Evolutionary conservation across 2,329 filamentous ascomycete genomes (phyloP).

Genomic region (Colletotrichum truncatum): DNA sequence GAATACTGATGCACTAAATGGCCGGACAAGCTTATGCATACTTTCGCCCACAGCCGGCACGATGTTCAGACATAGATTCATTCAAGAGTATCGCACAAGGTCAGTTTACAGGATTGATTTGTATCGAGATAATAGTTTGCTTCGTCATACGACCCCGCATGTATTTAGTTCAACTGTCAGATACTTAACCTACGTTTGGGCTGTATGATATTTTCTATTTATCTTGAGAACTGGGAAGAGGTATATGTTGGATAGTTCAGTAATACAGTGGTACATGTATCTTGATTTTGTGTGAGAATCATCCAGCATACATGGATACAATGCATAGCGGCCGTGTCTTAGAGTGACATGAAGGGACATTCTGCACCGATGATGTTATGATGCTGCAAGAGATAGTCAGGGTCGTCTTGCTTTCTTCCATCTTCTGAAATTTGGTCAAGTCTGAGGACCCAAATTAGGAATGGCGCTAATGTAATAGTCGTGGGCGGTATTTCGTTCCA

Average conservation of each 20-base stretch:
- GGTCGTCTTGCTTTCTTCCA: background rate
- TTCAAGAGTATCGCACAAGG: too few species aligned
- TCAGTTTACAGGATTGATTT: background rate
- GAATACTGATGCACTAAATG: too few species aligned
- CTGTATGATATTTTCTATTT: background rate
- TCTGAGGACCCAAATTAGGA: background rate
- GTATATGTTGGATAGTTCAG: background rate
- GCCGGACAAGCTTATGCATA: too few species aligned
- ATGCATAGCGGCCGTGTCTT: background rate
- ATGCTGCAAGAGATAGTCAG: background rate
- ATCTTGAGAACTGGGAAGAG: background rate
- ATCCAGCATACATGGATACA: background rate
- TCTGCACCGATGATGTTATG: background rate
- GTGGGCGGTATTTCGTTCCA: too few species aligned
- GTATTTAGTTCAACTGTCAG: background rate
- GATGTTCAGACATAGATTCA: too few species aligned
- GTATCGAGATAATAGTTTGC: background rate
- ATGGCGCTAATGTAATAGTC: background rate
- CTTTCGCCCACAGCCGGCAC: too few species aligned
- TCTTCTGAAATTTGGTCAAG: background rate
- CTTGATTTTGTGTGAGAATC: constrained; percentile 3
- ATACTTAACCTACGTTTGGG: background rate
- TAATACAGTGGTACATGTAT: background rate
- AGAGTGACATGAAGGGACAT: background rate
- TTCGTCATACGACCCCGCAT: background rate